Conservation (phyloP, 2,329 filamentous ascomycete species). For the Beauveria bassiana region DNA sequence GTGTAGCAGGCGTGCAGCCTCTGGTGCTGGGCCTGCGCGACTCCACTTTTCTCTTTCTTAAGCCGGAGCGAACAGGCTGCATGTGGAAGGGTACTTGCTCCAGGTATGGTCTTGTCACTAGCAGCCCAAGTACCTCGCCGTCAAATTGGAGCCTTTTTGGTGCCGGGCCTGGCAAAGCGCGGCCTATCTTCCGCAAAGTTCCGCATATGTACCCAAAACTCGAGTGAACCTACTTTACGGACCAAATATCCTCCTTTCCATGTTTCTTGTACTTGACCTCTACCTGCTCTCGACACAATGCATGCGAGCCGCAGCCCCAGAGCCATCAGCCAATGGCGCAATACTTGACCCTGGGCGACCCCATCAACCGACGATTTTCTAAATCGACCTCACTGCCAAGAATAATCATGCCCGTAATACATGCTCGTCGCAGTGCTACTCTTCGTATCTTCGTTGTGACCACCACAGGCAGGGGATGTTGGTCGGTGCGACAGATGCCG, state of each 20-base stretch:
- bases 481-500: too few relatives aligned
- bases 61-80: not conserved
- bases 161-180: not conserved
- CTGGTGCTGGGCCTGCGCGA: not conserved
- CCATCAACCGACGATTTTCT: not conserved
- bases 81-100: not conserved
- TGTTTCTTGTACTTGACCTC: not conserved
- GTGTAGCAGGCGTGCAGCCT: not conserved
- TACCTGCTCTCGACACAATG: not conserved
- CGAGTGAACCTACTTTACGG: not conserved
- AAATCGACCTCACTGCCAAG: not conserved
- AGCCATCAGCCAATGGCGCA: slow-evolving; percentile 3
- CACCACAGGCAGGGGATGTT: too few relatives aligned
- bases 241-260: too few relatives aligned
- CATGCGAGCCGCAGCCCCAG: slow-evolving; percentile 2
- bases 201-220: not conserved
- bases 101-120: not conserved
- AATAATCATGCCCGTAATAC: not conserved
- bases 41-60: slow-evolving; percentile 1
- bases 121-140: not conserved
- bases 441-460: too few relatives aligned
- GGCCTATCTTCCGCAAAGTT: not conserved
- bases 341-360: not conserved
- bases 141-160: slow-evolving; percentile 1
- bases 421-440: too few relatives aligned